Evolutionary conservation across 2,329 filamentous ascomycete genomes (phyloP).

Genomic region (Aspergillus brasiliensis): DNA sequence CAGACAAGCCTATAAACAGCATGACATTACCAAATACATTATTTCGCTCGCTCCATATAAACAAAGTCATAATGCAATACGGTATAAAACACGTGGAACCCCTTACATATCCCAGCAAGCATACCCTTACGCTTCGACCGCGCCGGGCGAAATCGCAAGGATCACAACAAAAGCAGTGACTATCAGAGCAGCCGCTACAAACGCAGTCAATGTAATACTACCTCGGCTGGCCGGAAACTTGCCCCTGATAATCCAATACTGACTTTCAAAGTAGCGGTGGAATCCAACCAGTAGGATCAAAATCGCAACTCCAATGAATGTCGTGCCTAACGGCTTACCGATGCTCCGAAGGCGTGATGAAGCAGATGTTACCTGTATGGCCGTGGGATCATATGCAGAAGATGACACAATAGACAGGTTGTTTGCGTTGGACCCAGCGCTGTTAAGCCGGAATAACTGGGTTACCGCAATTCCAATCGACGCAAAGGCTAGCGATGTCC

Average conservation of each 20-base stretch:
- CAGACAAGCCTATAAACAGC: too few species aligned
- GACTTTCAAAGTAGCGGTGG: slow-evolving; percentile 67
- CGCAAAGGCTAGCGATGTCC: slow-evolving; percentile 66
- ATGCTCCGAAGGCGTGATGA: slow-evolving; percentile 49
- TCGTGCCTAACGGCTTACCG: slow-evolving; percentile 65
- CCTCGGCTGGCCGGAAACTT: slow-evolving; percentile 67
- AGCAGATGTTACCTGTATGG: slow-evolving; percentile 19
- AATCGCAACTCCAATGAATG: slow-evolving; percentile 64
- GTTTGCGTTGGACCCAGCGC: slow-evolving; percentile 30
- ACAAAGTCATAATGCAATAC: too few species aligned
- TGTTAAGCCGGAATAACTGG: slow-evolving; percentile 67
- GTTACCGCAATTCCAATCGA: slow-evolving; percentile 68
- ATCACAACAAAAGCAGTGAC: slow-evolving; percentile 62
- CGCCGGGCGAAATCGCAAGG: slow-evolving; percentile 54
- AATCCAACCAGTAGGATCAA: slow-evolving; percentile 64
- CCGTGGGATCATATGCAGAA: slow-evolving; percentile 19
- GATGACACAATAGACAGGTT: slow-evolving; percentile 25
- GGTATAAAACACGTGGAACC: too few species aligned
- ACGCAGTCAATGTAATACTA: slow-evolving; percentile 61
- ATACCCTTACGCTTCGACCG: slow-evolving; percentile 30
- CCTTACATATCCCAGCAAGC: too few species aligned
- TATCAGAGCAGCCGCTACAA: slow-evolving; percentile 59
- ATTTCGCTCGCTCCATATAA: too few species aligned
- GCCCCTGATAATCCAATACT: slow-evolving; percentile 67
- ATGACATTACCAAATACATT: too few species aligned